A percentile compares a stretch with the other conserved stretches of the same genome.
Evolutionary conservation across 108 stramenopile species (phyloP).

Genomic region (Cyclotella baltica): DNA sequence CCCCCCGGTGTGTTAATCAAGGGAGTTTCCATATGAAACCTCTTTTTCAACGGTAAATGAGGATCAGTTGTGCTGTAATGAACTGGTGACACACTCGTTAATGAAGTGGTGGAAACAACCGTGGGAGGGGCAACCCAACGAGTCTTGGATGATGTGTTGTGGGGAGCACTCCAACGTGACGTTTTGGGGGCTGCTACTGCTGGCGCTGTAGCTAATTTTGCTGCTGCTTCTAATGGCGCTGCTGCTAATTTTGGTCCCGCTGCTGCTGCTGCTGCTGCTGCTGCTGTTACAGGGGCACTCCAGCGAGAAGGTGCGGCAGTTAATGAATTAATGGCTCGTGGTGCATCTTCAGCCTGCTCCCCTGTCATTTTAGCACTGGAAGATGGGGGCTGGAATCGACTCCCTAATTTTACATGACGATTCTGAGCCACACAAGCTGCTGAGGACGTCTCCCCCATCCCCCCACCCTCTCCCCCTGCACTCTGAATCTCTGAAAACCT

Average conservation of each 20-base stretch:
- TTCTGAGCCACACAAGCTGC: neutral
- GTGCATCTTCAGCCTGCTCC: neutral
- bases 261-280: too few relatives aligned
- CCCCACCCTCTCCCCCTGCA: neutral
- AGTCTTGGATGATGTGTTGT: neutral
- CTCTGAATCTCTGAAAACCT: neutral
- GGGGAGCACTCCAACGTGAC: conserved; percentile 13
- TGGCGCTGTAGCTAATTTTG: neutral
- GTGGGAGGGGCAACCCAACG: conserved; percentile 3
- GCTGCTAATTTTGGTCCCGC: neutral
- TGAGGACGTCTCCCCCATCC: neutral
- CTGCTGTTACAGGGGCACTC: neutral
- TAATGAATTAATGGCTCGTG: neutral
- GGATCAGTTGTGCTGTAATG: neutral
- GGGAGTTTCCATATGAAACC: neutral
- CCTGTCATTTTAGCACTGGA: neutral
- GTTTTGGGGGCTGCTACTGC: neutral
- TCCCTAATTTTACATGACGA: neutral
- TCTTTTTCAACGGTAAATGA: conserved; percentile 20
- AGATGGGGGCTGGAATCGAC: conserved; percentile 19
- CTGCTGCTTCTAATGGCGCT: neutral
- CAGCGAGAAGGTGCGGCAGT: neutral
- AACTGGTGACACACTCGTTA: neutral
- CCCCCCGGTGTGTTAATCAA: neutral
- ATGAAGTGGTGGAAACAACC: neutral